Percentiles rank a stretch among this genome's conserved stretches.
Evolutionary conservation across 129 eudicot species (phyloP).

Genomic region (Centella asiatica): DNA sequence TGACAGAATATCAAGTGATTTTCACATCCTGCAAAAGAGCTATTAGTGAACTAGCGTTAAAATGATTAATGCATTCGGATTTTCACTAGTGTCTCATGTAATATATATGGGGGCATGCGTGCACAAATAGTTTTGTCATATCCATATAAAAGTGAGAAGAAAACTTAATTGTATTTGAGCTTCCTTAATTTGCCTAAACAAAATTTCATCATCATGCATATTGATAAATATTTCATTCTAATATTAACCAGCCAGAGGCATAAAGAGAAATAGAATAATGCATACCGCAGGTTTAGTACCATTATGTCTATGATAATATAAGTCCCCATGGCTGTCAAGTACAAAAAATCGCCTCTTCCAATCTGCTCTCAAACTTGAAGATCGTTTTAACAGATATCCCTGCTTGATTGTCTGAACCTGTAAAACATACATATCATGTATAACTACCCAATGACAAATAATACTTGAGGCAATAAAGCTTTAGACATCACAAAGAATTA

Average conservation of each 20-base stretch:
- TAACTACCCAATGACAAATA: not conserved
- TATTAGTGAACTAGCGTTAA: no score
- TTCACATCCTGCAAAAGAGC: no score
- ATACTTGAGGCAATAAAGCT: no score
- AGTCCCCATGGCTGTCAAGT: slow-evolving; percentile 87
- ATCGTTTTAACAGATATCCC: slow-evolving; percentile 87
- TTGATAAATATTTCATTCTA: not conserved
- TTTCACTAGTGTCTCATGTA: no score
- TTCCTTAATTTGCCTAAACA: not conserved
- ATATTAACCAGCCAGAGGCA: not conserved
- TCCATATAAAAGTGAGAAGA: not conserved
- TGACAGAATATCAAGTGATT: no score
- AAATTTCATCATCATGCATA: not conserved
- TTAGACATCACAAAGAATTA: no score
- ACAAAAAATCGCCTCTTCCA: slow-evolving; percentile 94
- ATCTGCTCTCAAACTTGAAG: slow-evolving; percentile 89
- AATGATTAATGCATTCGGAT: no score
- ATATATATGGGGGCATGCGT: no score
- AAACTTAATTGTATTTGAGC: not conserved
- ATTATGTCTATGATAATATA: slow-evolving; percentile 63
- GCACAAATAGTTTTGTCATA: no score
- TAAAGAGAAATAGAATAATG: not conserved
- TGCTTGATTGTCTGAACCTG: slow-evolving; percentile 91
- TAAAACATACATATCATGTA: slow-evolving; percentile 5
- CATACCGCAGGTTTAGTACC: slow-evolving; percentile 57